Conservation (phyloP, 768 basidiomycete species). For the Serendipita sp. region DNA sequence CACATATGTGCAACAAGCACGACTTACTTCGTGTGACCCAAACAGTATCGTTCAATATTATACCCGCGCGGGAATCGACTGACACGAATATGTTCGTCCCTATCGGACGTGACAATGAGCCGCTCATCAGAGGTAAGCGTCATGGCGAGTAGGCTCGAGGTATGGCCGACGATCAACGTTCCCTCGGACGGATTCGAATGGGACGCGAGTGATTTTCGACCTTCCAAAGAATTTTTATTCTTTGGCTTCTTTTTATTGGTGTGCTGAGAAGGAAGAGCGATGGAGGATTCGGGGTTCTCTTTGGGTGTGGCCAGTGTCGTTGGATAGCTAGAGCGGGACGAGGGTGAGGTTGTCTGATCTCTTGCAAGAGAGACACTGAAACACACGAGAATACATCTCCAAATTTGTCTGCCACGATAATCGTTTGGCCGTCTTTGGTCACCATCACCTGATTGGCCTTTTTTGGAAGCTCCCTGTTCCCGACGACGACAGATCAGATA, state of each 20-base stretch:
- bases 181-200: slow-evolving; percentile 60
- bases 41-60: slow-evolving; percentile 70
- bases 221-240: slow-evolving; percentile 7
- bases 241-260: slow-evolving; percentile 8
- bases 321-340: no score
- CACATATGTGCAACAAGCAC: neutral
- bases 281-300: slow-evolving; percentile 24
- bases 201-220: slow-evolving; percentile 26
- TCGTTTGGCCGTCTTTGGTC: slow-evolving; percentile 40
- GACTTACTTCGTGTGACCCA: slow-evolving; percentile 66
- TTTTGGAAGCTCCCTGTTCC: slow-evolving; percentile 61
- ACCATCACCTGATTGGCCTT: slow-evolving; percentile 58
- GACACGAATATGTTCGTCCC: slow-evolving; percentile 90
- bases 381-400: slow-evolving; percentile 77
- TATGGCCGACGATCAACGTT: slow-evolving; percentile 67
- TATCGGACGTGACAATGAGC: slow-evolving; percentile 75
- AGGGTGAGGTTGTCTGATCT: no score
- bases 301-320: slow-evolving; percentile 38
- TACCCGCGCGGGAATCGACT: slow-evolving; percentile 81
- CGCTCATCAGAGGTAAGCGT: slow-evolving; percentile 49
- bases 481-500: no score
- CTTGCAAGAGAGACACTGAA: neutral
- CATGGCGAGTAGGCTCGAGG: slow-evolving; percentile 66
- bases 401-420: slow-evolving; percentile 85
- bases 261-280: slow-evolving; percentile 12